phyloP scores from a whole-genome alignment of 768 basidiomycete species.

The Suillus subaureus region DNA sequence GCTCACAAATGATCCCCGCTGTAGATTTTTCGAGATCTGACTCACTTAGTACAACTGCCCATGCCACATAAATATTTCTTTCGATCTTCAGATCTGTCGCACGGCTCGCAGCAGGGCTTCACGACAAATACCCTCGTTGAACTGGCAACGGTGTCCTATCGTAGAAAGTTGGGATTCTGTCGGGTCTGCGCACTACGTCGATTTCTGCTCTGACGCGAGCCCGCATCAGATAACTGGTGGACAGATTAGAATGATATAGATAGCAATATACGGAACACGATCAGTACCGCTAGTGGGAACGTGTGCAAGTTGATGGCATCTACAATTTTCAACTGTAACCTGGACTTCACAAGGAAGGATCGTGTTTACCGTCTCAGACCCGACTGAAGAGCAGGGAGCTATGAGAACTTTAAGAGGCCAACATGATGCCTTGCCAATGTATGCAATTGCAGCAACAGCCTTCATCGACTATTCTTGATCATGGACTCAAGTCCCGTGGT shows the following conservation, averaged over 20 bases:
- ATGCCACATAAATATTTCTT: too few species aligned
- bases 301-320: background rate
- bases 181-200: background rate
- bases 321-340: background rate
- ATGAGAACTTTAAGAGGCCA: background rate
- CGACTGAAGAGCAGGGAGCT: background rate
- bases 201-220: background rate
- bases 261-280: background rate
- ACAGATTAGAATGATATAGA: background rate
- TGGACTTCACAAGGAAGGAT: background rate
- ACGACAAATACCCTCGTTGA: background rate
- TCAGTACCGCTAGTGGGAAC: background rate
- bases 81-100: too few species aligned
- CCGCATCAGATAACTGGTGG: background rate
- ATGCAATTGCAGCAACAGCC: slow-evolving; percentile 1
- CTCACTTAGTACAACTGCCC: too few species aligned
- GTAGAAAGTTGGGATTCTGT: background rate
- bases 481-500: background rate
- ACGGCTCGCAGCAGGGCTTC: background rate
- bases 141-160: background rate
- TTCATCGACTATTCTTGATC: background rate
- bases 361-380: background rate
- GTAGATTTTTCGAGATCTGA: too few species aligned
- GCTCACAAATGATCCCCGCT: too few species aligned
- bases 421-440: background rate